Base-by-base conservation (phyloP, 768 basidiomycete genomes). In the Collybiopsis confluens region DNA sequence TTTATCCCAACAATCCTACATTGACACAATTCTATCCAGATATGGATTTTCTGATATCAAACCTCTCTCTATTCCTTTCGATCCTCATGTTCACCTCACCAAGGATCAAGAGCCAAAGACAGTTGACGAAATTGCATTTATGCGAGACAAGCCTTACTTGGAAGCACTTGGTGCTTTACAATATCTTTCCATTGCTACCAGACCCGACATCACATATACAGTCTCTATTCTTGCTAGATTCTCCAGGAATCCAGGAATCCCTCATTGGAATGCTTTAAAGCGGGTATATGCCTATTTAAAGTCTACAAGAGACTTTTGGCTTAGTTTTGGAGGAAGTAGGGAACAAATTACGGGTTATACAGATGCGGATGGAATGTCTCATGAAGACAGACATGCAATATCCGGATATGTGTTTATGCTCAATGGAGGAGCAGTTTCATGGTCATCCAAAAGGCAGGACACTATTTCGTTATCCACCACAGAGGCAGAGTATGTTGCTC, bases 1-100 rank as follows among this genome's bases (percentile, higher is more conserved):
- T 16, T 41, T 73, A 0, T 64, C 61, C 13, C 72, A 75, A 54
- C 38, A 37, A 9, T 35, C 62, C 0, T 77, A 73, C 56, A 63
- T 74, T 37, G 58, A 68, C 4, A 38, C 48, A 1, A 64, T 68
- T 27, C 46, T 69, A 24, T n/a, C 21, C 0, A 47, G 55, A 0
- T 68, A 62, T 54, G 46, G 56, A 16, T 55, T 70, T 15, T 52
- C 59, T 1, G 57, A 65, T n/a, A 38, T 58, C 13, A 64, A 67
- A 24, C 59, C 65, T 0, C 44, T 64, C 30, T 55, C 54, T 0
- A 63, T 52, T 1, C 68, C 66, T 0, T 62, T 70, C 55, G 68
- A 68, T 36, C 54, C 60, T 0, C 38, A 56, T 23, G 20, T 48
- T 0, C 52, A 52, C 3, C 55, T 68, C 26, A 51, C 58, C 1